A percentile compares a stretch with the other conserved stretches of the same genome.
These are phyloP conservation scores for Hymenoscyphus infarciens DNA, from an alignment of 2,329 filamentous ascomycete genomes.

Conservation along the genomic window DNA sequence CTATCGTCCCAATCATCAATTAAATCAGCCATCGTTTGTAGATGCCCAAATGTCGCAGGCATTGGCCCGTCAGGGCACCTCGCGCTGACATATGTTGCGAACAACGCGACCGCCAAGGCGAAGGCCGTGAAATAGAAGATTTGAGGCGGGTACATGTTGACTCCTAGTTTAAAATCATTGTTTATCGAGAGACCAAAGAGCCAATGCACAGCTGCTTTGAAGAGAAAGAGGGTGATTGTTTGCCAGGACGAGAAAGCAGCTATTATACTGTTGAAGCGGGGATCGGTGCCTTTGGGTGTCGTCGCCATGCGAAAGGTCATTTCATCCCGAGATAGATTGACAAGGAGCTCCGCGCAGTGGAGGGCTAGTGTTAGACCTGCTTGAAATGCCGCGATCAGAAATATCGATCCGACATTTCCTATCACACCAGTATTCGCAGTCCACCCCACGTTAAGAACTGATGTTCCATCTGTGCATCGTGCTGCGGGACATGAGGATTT, in stretches of 20 bases:
- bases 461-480: conserved; percentile 31
- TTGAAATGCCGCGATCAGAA: conserved; percentile 31
- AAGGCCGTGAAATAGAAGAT: conserved; percentile 34
- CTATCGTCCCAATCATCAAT: conserved; percentile 34
- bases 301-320: conserved; percentile 30
- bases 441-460: conserved; percentile 32
- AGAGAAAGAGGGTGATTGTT: conserved; percentile 31
- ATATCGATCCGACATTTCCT: conserved; percentile 28
- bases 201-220: conserved; percentile 36
- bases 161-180: conserved; percentile 30
- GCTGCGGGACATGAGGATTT: conserved; percentile 10
- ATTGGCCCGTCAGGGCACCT: conserved; percentile 26
- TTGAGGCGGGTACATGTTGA: conserved; percentile 35
- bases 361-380: conserved; percentile 25
- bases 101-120: conserved; percentile 28
- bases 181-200: conserved; percentile 35
- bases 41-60: conserved; percentile 34
- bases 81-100: conserved; percentile 26
- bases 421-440: conserved; percentile 21
- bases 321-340: conserved; percentile 47
- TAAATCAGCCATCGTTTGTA: conserved; percentile 36
- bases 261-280: conserved; percentile 30
- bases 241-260: conserved; percentile 33
- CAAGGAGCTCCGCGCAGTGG: conserved; percentile 51
- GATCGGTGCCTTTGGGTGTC: conserved; percentile 27